Base-by-base conservation (phyloP, 306 rosid species). In the Purshia tridentata region DNA sequence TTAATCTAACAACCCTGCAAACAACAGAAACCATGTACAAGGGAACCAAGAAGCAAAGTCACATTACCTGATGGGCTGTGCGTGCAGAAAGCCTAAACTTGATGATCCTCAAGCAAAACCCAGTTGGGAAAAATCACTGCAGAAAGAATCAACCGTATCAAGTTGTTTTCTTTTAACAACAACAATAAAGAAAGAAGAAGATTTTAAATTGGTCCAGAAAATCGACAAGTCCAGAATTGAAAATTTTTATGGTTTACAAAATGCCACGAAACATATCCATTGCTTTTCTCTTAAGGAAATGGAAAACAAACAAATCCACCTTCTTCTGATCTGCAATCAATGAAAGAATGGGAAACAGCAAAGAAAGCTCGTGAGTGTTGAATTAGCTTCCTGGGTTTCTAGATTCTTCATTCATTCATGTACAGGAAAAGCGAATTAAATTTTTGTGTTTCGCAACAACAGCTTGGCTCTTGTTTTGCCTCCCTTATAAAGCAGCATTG, bases 21-120 rank as follows among this genome's bases (percentile, higher is more conserved):
- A 7, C 66, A 20, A 14, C 20, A 8, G 6, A 60, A 6, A 60
- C 2, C 64, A 54, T 18, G 37, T 44, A 48, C 1, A 48, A 9
- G 11, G 52, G 15, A 48, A 48, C 22, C 11, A 2, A 15, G 49
- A 40, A 62, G 12, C 67, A 42, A 63, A 41, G 29, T 0, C 1
- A 3, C 51, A 40, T 42, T 41, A 71, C 75, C 56, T 22, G 66
- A 44, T 19, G 14, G 4, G 22, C 16, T 22, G 19, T 22, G 54
- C 64, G 37, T 29, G 6, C 70, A 62, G 57, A 60, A 74, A 42
- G 63, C 18, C 14, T 53, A 42, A 61, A 70, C 76, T 67, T 53
- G 61, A 29, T 37, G 16, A 75, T 53, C 55, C 40, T n/a, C 18
- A 5, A 40, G 46, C 37, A 15, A 51, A 52, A 76, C 48, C 55